These are phyloP conservation scores for Tetracladium maxilliforme DNA, from an alignment of 2,329 filamentous ascomycete species.

Conservation along the genomic window DNA sequence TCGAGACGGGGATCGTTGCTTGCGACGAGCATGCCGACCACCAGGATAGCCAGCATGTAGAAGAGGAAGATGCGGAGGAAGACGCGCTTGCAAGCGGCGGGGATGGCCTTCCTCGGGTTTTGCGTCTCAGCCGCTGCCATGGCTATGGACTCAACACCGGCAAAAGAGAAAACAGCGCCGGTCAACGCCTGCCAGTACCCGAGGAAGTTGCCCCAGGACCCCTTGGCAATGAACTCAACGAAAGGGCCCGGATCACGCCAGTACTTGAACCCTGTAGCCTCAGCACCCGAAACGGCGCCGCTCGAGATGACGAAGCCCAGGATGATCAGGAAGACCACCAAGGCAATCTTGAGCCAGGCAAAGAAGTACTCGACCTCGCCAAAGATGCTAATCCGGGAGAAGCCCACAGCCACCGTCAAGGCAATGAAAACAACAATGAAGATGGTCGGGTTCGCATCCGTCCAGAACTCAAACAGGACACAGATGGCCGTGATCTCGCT, in stretches of 20 bases:
- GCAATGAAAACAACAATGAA: constrained; percentile 23
- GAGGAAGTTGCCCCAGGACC: constrained; percentile 45
- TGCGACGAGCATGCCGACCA: constrained; percentile 45
- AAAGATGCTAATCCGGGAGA: constrained; percentile 21
- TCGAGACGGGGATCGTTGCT: constrained; percentile 33
- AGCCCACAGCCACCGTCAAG: constrained; percentile 16
- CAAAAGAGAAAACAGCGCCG: constrained; percentile 28
- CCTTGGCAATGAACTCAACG: constrained; percentile 45
- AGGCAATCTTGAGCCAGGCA: constrained; percentile 38
- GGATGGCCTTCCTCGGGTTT: constrained; percentile 35
- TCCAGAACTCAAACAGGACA: constrained; percentile 50
- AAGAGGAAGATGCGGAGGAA: constrained; percentile 41
- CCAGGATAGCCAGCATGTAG: constrained; percentile 38
- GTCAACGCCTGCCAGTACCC: constrained; percentile 38
- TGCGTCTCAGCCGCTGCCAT: constrained; percentile 39
- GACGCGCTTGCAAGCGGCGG: constrained; percentile 30
- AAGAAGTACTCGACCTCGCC: constrained; percentile 39
- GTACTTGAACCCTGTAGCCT: constrained; percentile 50
- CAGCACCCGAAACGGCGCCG: constrained; percentile 41
- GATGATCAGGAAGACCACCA: constrained; percentile 47
- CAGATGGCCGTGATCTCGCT: constrained; percentile 48
- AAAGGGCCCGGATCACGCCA: constrained; percentile 57
- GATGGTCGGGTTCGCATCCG: constrained; percentile 32
- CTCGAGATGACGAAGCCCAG: constrained; percentile 47
- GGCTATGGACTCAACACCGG: constrained; percentile 34